Evolutionary conservation across 176 grass and related monocot species (phyloP).

Genomic region (Thinopyrum elongatum): DNA sequence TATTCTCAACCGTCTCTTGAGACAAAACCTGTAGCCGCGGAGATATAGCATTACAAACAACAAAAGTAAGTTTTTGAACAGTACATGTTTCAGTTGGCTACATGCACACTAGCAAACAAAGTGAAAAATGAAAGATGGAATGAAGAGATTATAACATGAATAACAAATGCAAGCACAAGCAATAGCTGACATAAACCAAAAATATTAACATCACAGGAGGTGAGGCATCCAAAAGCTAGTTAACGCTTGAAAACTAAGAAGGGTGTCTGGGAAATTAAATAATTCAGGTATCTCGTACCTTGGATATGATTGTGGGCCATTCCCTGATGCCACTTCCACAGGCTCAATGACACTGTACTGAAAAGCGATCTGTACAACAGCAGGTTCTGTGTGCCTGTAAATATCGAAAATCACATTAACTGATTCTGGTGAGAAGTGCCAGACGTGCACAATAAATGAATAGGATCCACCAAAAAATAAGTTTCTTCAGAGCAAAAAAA

Average conservation of each 20-base stretch:
- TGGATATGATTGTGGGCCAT: constrained; percentile 45
- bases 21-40: constrained; percentile 65
- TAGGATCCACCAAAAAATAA: constrained; percentile 18
- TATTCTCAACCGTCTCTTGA: constrained; percentile 90
- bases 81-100: background rate
- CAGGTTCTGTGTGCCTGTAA: constrained; percentile 80
- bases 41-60: constrained; percentile 36
- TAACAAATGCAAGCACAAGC: constrained; percentile 9
- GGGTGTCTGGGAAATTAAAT: constrained; percentile 11
- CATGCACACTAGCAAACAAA: background rate
- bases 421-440: background rate
- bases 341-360: constrained; percentile 89
- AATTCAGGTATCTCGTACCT: constrained; percentile 30
- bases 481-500: background rate
- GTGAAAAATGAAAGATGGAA: background rate
- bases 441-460: background rate
- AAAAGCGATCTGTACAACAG: constrained; percentile 85
- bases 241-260: background rate
- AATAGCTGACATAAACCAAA: constrained; percentile 24
- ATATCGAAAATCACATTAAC: constrained; percentile 23
- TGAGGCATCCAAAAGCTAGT: constrained; percentile 5
- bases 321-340: constrained; percentile 30
- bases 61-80: background rate
- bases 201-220: background rate
- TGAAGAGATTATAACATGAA: constrained; percentile 10